A percentile compares a stretch with the other conserved stretches of the same genome.
Conservation (phyloP, 257 asterid genomes). For the Solanum bulbocastanum region DNA sequence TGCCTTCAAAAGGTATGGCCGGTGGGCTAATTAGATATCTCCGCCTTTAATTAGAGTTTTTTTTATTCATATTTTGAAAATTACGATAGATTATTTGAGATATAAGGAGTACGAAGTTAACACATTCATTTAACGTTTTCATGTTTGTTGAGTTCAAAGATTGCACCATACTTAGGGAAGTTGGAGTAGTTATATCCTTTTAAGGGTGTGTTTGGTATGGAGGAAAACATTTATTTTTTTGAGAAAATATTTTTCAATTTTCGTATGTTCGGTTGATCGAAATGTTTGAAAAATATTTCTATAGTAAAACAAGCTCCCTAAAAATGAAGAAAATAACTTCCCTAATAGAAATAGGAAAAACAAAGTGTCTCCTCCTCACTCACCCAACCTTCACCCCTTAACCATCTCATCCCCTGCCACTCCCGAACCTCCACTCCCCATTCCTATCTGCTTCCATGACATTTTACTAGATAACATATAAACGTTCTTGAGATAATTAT, state of each 20-base stretch:
- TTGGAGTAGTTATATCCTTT: background rate
- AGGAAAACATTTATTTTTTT: too few relatives aligned
- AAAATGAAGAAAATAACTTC: background rate
- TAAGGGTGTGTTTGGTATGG: background rate
- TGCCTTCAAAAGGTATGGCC: background rate
- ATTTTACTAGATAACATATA: background rate
- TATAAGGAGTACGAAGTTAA: background rate
- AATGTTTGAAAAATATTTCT: background rate
- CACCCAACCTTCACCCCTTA: background rate
- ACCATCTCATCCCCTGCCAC: background rate
- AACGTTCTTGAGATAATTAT: background rate
- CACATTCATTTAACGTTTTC: background rate
- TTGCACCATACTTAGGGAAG: background rate
- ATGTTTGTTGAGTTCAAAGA: background rate
- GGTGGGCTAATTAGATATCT: background rate
- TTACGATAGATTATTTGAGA: background rate
- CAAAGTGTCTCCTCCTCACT: background rate
- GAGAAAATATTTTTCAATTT: too few relatives aligned
- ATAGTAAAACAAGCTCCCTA: background rate
- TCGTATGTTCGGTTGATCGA: too few relatives aligned
- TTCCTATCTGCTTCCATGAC: background rate
- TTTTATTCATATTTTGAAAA: background rate
- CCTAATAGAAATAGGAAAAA: accelerated
- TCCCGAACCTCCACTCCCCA: background rate
- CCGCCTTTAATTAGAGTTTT: background rate